Percentiles rank a stretch among this genome's conserved stretches.
Evolutionary conservation across 768 basidiomycete species (phyloP).

Genomic region (Kwoniella sp.): DNA sequence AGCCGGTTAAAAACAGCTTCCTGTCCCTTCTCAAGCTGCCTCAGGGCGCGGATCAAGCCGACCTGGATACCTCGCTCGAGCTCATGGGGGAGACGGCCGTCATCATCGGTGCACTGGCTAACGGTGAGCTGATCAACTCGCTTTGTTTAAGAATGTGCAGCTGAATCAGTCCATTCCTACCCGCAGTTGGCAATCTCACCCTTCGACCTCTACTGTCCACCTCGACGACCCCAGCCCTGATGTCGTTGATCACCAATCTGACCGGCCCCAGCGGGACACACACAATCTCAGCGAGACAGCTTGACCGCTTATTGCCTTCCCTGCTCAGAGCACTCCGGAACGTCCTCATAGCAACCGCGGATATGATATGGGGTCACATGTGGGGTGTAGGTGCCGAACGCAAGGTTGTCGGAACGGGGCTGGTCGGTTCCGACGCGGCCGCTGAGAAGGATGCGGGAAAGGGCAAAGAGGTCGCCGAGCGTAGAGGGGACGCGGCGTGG

Average conservation of each 20-base stretch:
- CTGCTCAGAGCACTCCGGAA: constrained; percentile 43
- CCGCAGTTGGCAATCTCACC: constrained; percentile 36
- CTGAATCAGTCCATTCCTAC: neutral
- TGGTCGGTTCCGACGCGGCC: neutral
- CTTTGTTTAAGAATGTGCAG: neutral
- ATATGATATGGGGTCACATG: constrained; percentile 45
- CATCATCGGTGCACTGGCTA: constrained; percentile 44
- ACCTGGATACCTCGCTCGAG: constrained; percentile 14
- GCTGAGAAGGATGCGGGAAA: constrained; percentile 1
- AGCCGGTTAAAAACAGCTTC: neutral
- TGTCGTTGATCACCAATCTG: constrained; percentile 19
- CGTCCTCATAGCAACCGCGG: constrained; percentile 39
- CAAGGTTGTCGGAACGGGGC: constrained; percentile 16
- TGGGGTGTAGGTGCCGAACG: constrained; percentile 45
- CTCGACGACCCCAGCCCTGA: constrained; percentile 19
- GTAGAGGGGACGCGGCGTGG: constrained; percentile 5
- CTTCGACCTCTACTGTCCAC: constrained; percentile 25
- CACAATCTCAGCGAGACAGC: neutral
- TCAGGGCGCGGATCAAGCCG: neutral
- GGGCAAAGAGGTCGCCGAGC: constrained; percentile 14
- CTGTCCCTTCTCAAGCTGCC: constrained; percentile 12
- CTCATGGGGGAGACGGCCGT: constrained; percentile 42
- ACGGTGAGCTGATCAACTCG: constrained; percentile 26
- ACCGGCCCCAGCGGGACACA: neutral
- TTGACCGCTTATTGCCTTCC: constrained; percentile 30